These are phyloP conservation scores for Euphorbia celastroides DNA, from an alignment of 441 rosid genomes.

Conservation along the genomic window DNA sequence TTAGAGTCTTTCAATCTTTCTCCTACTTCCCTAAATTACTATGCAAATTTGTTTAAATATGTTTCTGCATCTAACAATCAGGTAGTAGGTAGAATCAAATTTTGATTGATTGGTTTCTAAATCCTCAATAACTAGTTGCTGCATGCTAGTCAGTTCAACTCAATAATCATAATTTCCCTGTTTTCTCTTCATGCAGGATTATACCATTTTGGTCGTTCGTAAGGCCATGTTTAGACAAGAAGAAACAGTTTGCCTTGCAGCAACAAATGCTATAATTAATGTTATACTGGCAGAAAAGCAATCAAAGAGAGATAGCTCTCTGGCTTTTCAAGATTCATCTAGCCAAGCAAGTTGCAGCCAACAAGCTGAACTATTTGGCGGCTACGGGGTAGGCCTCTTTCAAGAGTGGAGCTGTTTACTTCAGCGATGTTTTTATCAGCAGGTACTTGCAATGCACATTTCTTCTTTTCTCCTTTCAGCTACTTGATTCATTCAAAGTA, in stretches of 20 bases:
- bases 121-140: not conserved
- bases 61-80: not conserved
- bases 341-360: constrained; percentile 91
- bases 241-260: constrained; percentile 66
- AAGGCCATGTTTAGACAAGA: constrained; percentile 81
- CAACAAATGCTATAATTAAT: constrained; percentile 49
- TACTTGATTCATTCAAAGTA: constrained; percentile 4
- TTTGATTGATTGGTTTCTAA: not conserved
- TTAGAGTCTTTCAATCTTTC: not conserved
- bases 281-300: constrained; percentile 67
- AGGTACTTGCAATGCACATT: constrained; percentile 27
- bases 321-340: constrained; percentile 68
- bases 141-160: not conserved
- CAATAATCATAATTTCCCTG: not conserved
- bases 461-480: not conserved
- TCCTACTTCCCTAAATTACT: not conserved
- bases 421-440: constrained; percentile 80
- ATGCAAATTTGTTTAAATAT: not conserved
- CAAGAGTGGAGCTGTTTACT: constrained; percentile 67
- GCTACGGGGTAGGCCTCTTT: constrained; percentile 44
- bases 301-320: constrained; percentile 36
- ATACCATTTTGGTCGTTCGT: constrained; percentile 61
- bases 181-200: constrained; percentile 41
- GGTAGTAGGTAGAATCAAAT: not conserved
- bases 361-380: constrained; percentile 46